phyloP scores from a whole-genome alignment of 192 early-diverging fungal species.

The Coemansia sp. region DNA sequence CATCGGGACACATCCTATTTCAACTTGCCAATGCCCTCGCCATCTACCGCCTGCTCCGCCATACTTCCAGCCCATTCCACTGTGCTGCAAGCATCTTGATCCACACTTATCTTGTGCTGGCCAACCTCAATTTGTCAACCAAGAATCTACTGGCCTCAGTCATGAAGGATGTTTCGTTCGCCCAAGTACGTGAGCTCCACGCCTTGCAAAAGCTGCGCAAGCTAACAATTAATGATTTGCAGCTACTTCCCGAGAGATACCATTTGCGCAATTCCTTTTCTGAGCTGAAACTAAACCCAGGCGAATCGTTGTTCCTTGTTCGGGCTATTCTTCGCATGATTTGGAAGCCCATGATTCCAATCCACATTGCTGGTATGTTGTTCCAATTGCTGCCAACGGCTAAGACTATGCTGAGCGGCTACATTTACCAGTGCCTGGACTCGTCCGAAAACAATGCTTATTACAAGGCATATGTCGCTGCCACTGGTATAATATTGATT shows the following conservation, averaged over 20 bases:
- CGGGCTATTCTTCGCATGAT: conserved; percentile 37
- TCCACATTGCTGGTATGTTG: conserved; percentile 11
- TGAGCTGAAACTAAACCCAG: conserved; percentile 25
- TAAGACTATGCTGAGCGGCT: not conserved
- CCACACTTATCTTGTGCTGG: conserved; percentile 12
- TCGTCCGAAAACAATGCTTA: not conserved
- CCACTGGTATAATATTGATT: not conserved
- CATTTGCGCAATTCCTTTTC: conserved; percentile 5
- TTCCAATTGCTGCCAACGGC: not conserved
- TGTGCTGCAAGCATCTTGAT: not conserved
- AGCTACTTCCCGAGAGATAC: conserved; percentile 23
- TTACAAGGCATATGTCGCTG: conserved; percentile 10
- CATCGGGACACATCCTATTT: not conserved
- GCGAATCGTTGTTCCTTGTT: conserved; percentile 35
- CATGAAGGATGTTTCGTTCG: not conserved
- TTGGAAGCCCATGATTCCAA: conserved; percentile 39
- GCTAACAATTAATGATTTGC: conserved; percentile 17
- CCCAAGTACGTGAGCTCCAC: conserved; percentile 17
- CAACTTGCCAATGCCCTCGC: conserved; percentile 18
- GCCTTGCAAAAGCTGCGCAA: conserved; percentile 12
- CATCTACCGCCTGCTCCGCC: conserved; percentile 12
- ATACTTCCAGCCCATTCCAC: not conserved
- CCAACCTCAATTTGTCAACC: conserved; percentile 12
- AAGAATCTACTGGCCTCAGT: conserved; percentile 3
- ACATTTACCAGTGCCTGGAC: conserved; percentile 31